Percentiles rank a stretch among this genome's conserved stretches.
Conservation (phyloP, 2,329 filamentous ascomycete species). For the Talaromyces sp. region DNA sequence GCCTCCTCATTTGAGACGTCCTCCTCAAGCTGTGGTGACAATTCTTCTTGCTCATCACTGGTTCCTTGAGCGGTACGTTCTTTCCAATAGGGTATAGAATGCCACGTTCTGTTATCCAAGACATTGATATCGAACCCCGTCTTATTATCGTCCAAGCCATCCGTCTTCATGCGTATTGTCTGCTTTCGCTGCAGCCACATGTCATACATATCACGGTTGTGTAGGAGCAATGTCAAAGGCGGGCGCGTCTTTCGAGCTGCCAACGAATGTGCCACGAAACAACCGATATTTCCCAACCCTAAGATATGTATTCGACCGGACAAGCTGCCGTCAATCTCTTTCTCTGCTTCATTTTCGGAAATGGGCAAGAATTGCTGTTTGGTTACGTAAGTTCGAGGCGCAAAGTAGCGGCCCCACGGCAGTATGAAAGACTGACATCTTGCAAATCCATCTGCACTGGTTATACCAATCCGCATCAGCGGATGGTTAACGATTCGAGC, state of each 20-base stretch:
- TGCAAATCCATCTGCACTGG: conserved; percentile 5
- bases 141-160: conserved; percentile 39
- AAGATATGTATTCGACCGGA: conserved; percentile 65
- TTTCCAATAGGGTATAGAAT: conserved; percentile 25
- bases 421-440: conserved; percentile 10
- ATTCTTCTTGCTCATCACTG: conserved; percentile 12
- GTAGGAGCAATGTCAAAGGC: conserved; percentile 75
- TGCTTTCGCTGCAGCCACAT: conserved; percentile 29
- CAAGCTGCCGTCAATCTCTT: conserved; percentile 17
- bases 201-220: conserved; percentile 44
- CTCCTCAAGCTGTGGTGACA: not conserved
- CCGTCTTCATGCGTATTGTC: conserved; percentile 32
- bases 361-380: not conserved
- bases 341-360: not conserved
- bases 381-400: not conserved
- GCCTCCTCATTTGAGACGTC: not conserved
- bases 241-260: conserved; percentile 57
- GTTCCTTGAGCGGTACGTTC: conserved; percentile 13
- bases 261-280: conserved; percentile 69
- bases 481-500: conserved; percentile 13
- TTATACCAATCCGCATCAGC: conserved; percentile 16
- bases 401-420: conserved; percentile 1
- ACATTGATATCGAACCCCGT: conserved; percentile 43
- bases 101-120: conserved; percentile 30
- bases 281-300: conserved; percentile 75